Evolutionary conservation across 805 yeast genomes (phyloP), one percentile per base, ranked within the genome.

Genomic region (Jamesozyma spencerorum): DNA sequence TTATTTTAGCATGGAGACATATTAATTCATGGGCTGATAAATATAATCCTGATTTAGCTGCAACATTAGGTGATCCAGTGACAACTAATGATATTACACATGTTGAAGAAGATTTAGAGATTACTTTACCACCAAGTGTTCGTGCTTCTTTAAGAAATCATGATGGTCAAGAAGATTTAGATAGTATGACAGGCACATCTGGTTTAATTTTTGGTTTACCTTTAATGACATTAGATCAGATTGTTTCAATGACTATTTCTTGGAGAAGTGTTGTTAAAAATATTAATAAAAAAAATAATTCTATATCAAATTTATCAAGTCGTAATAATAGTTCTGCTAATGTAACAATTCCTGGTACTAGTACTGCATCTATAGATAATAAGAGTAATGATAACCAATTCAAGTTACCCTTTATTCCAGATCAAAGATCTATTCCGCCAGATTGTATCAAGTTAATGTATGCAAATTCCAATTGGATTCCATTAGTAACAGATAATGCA

Each of bases 401-500:
- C 47, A 61, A 63, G 40, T 62, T 50, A 62, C 60, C 67, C 19
- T 56, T 60, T 54, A 47, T 71, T 26, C 76, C 79, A 31, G 59
- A 62, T 58, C 81, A 81, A 63, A 71, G 70, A 43, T 79, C 92
- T 0, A 69, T 85, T 13, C 98, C 98, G 7, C 83, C 83, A 15
- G 80, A 79, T 5, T 66, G 79, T 11, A 68, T 87, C 34, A 83
- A 84, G 57, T 71, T 74, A 7, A 77, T 78, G 5, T 92, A 86
- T 62, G 90, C 95, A n/a, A 85, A 85, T 60, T 78, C 85, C 3
- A 76, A 74, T 53, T 90, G 98, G 98, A 78, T 90, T 44, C 97
- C 98, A 3, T 62, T 90, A 39, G 77, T 85, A 30, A 85, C 90
- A 37, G 98, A 90, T 60, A 78, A 75, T 40, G 81, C 78, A 18